Percentiles rank a stretch among this genome's conserved stretches.
Conservation (phyloP, 1,284 basidiomycete species). For the Anthracocystis setariae region DNA sequence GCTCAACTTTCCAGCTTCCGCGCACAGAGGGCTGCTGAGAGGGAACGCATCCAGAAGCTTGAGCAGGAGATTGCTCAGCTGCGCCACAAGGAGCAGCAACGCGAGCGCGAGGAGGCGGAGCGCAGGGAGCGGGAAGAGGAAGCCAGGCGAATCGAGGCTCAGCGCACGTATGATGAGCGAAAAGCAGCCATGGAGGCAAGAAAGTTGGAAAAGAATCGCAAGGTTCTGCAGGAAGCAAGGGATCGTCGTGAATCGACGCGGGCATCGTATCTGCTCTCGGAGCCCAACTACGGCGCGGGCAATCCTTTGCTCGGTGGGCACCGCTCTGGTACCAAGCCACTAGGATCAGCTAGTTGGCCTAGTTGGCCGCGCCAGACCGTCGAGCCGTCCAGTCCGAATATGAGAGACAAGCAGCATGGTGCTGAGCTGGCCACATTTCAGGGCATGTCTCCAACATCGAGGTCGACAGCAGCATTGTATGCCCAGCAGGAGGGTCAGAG, state of each 20-base stretch:
- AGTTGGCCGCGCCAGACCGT: slow-evolving; percentile 21
- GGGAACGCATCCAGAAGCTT: slow-evolving; percentile 35
- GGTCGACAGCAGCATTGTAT: slow-evolving; percentile 19
- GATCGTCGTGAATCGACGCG: slow-evolving; percentile 38
- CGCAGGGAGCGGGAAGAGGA: slow-evolving; percentile 30
- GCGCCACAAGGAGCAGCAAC: slow-evolving; percentile 21
- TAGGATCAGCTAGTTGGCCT: slow-evolving; percentile 28
- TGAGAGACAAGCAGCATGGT: slow-evolving; percentile 15
- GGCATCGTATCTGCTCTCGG: slow-evolving; percentile 26
- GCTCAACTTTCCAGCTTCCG: slow-evolving; percentile 43
- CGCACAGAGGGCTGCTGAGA: slow-evolving; percentile 29
- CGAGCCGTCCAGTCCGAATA: slow-evolving; percentile 6
- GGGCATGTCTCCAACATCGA: slow-evolving; percentile 8
- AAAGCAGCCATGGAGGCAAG: slow-evolving; percentile 26
- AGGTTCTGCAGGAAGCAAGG: slow-evolving; percentile 42
- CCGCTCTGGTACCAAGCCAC: slow-evolving; percentile 7
- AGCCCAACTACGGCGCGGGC: slow-evolving; percentile 47
- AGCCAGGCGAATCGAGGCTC: slow-evolving; percentile 26
- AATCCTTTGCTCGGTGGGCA: slow-evolving; percentile 23
- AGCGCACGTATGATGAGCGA: slow-evolving; percentile 24
- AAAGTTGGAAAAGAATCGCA: slow-evolving; percentile 34
- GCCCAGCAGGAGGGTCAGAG: slow-evolving; percentile 24
- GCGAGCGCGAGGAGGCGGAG: slow-evolving; percentile 36
- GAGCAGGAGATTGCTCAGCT: slow-evolving; percentile 34
- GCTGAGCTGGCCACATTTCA: slow-evolving; percentile 23